Percentiles rank a stretch among this genome's conserved stretches.
Evolutionary conservation across 208 protist species (phyloP).

Genomic region (Tritrichomonas foetus): DNA sequence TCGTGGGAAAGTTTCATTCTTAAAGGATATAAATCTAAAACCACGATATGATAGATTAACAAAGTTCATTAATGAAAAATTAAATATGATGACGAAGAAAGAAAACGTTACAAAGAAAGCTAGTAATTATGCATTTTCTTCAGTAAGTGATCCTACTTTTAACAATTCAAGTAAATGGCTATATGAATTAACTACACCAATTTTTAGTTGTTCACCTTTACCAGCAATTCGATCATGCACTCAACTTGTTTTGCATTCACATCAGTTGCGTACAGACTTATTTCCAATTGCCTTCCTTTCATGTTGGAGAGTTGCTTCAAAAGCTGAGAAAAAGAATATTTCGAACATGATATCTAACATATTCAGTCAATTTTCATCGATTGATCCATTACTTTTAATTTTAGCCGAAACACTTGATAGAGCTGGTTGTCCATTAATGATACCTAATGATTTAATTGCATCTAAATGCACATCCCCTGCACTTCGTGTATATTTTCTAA

Average conservation of each 20-base stretch:
- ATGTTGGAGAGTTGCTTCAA: background rate
- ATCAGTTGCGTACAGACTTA: background rate
- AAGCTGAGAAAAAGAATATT: background rate
- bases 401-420: background rate
- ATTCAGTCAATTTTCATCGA: background rate
- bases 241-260: background rate
- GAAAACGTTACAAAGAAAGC: too few species aligned
- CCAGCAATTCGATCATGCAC: background rate
- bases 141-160: background rate
- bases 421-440: background rate
- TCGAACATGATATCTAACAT: background rate
- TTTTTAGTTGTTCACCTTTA: background rate
- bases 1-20: too few species aligned
- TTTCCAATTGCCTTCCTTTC: background rate
- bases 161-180: too few species aligned
- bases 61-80: too few species aligned
- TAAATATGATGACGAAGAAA: too few species aligned
- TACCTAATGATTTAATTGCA: background rate
- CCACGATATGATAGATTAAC: too few species aligned
- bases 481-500: background rate
- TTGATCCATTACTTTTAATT: background rate
- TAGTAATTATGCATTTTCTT: background rate
- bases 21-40: too few species aligned
- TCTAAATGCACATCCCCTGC: background rate
- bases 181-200: too few species aligned